Percentiles rank a stretch among this genome's conserved stretches.
phyloP scores from a whole-genome alignment of 352 stramenopile genomes.

The Pythium phragmitis region DNA sequence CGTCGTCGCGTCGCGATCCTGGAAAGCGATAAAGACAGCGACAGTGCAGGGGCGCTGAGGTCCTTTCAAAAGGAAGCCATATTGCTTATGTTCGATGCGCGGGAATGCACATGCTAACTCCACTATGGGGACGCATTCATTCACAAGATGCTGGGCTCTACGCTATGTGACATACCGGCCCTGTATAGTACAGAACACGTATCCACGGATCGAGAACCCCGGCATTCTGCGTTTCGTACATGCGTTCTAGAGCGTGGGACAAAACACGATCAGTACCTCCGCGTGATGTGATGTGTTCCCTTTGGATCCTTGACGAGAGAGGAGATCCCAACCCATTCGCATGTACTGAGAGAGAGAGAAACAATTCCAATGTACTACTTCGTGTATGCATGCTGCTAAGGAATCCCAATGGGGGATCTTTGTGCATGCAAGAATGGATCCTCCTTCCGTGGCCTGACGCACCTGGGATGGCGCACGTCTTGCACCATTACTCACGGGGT shows the following conservation, averaged over 20 bases:
- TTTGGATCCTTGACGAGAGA: slow-evolving; percentile 2
- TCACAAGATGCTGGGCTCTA: too few relatives aligned
- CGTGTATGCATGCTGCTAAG: too few relatives aligned
- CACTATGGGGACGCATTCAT: too few relatives aligned
- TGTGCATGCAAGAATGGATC: slow-evolving; percentile 19
- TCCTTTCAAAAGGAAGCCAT: not conserved
- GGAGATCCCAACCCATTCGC: not conserved
- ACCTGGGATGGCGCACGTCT: slow-evolving; percentile 22
- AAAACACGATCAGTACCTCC: not conserved
- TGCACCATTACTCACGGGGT: slow-evolving; percentile 13
- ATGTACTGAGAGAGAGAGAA: too few relatives aligned
- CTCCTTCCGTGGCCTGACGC: slow-evolving; percentile 15
- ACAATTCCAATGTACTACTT: too few relatives aligned
- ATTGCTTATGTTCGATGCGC: not conserved
- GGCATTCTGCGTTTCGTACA: not conserved
- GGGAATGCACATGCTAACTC: too few relatives aligned
- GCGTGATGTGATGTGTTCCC: too few relatives aligned
- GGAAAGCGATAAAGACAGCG: slow-evolving; percentile 4
- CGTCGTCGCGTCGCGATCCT: slow-evolving; percentile 11
- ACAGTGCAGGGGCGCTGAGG: not conserved
- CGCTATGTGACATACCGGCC: too few relatives aligned
- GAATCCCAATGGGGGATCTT: not conserved
- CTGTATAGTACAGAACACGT: not conserved
- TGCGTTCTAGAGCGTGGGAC: slow-evolving; percentile 9
- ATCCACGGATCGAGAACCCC: not conserved